Base-by-base conservation (phyloP, 768 basidiomycete species). In the Sutorius australiensis region DNA sequence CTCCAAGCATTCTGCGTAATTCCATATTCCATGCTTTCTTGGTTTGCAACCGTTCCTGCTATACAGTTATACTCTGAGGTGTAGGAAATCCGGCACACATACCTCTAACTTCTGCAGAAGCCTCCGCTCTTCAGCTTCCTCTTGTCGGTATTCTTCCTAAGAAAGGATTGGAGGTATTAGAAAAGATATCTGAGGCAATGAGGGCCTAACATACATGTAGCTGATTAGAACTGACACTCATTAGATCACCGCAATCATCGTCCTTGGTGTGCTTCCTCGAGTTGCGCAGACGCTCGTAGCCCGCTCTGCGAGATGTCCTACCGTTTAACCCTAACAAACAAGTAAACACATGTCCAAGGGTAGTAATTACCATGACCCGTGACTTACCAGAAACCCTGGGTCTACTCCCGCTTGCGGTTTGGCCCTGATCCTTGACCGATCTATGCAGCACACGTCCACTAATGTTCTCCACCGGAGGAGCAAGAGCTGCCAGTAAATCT, bases 61-160 rank as follows among this genome's bases (percentile, higher is more conserved):
- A 31, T 10, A 12, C 8, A 8, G 38, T 36, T 36, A 24, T 24
- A 16, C 34, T 41, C 43, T 28, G 54, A 37, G 13, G 12, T 10
- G 5, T 4, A 27, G 13, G 6, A n/a, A n/a, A 17, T 2, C 11
- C 7, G 2, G 6, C n/a, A 38, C 14, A 28, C 53, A 31, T 9
- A 61, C 55, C 45, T 52, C 55, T 39, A 62, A 38, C 10, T 45
- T 51, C 30, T 16, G 55, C n/a, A 59, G 5, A 9, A 62, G 48
- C 30, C 57, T 55, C 14, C 1, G 46, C n/a, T 53, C 61, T 47
- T 62, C 61, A 3, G 31, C 61, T 6, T 48, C 57, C 21, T 51
- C 61, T 28, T 45, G 46, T 32, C 36, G 11, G 16, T 45, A 62
- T 40, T 55, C 57, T 19, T 48, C 31, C 57, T 56, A 28, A 46